These are phyloP conservation scores for Pterocarpus macrocarpus DNA, from an alignment of 306 rosid genomes.

Conservation along the genomic window DNA sequence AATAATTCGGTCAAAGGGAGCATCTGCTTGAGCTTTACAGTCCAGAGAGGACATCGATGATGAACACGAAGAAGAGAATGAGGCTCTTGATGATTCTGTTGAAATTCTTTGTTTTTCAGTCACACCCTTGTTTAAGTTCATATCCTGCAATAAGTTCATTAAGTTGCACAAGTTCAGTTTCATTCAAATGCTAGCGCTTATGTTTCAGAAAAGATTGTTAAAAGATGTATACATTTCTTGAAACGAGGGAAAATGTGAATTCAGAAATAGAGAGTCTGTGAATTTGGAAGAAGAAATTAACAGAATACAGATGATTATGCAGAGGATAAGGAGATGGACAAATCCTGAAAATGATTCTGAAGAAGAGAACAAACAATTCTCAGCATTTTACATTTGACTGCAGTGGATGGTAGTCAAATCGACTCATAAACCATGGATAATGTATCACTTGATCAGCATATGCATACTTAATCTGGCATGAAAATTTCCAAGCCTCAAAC, in stretches of 20 bases:
- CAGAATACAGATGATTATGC: constrained; percentile 16
- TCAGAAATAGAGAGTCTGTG: constrained; percentile 22
- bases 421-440: constrained; percentile 13
- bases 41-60: constrained; percentile 71
- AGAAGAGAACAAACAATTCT: constrained; percentile 21
- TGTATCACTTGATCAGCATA: constrained; percentile 3
- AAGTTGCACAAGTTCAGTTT: constrained; percentile 30
- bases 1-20: constrained; percentile 55
- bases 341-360: constrained; percentile 16
- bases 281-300: constrained; percentile 18
- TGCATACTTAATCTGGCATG: constrained; percentile 6
- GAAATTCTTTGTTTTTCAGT: constrained; percentile 63
- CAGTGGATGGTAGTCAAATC: constrained; percentile 18
- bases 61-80: constrained; percentile 80
- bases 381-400: background rate
- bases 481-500: constrained; percentile 12
- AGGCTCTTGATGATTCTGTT: constrained; percentile 74
- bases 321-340: constrained; percentile 1
- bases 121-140: constrained; percentile 50
- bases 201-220: background rate
- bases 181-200: background rate
- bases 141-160: constrained; percentile 57
- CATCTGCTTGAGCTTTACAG: constrained; percentile 60
- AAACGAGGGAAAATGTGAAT: background rate
- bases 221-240: background rate